Conservation (phyloP, 495 filamentous ascomycete species). For the Trichoderma parareesei region DNA sequence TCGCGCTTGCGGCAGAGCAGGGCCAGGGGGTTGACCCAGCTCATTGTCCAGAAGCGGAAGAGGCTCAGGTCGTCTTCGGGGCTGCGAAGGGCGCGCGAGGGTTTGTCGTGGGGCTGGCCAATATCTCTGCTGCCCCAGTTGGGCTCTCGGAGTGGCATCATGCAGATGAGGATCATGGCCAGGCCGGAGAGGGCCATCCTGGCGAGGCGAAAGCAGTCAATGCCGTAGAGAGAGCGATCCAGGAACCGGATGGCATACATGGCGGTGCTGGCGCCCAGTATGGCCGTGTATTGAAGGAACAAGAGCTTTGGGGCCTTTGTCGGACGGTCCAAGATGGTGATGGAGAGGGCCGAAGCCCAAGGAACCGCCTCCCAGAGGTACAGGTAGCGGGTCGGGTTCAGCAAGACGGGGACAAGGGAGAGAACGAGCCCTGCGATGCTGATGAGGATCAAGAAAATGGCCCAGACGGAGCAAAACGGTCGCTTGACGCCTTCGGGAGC, state of each 20-base stretch:
- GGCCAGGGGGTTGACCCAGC: conserved; percentile 74
- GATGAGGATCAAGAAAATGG: conserved; percentile 15
- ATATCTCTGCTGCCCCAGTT: conserved; percentile 52
- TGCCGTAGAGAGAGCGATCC: conserved; percentile 28
- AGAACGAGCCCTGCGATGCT: conserved; percentile 20
- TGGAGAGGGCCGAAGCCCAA: conserved; percentile 37
- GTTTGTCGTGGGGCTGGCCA: conserved; percentile 45
- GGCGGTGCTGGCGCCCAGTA: conserved; percentile 28
- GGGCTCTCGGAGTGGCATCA: conserved; percentile 66
- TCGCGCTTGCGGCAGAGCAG: conserved; percentile 49
- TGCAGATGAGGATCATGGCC: conserved; percentile 45
- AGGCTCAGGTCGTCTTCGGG: conserved; percentile 74
- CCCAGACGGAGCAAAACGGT: conserved; percentile 22
- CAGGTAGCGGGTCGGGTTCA: conserved; percentile 15
- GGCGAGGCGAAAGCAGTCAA: conserved; percentile 35
- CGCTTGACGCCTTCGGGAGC: conserved; percentile 11
- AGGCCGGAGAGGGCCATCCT: conserved; percentile 16
- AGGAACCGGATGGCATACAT: conserved; percentile 6
- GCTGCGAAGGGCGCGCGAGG: conserved; percentile 55
- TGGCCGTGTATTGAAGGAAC: conserved; percentile 27
- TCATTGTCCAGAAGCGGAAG: conserved; percentile 77
- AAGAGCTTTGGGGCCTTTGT: conserved; percentile 36
- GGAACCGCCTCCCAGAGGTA: conserved; percentile 19
- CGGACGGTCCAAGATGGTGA: conserved; percentile 43
- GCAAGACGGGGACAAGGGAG: conserved; percentile 17